Conservation (phyloP, 2,329 filamentous ascomycete species). For the Diaporthe australafricana region DNA sequence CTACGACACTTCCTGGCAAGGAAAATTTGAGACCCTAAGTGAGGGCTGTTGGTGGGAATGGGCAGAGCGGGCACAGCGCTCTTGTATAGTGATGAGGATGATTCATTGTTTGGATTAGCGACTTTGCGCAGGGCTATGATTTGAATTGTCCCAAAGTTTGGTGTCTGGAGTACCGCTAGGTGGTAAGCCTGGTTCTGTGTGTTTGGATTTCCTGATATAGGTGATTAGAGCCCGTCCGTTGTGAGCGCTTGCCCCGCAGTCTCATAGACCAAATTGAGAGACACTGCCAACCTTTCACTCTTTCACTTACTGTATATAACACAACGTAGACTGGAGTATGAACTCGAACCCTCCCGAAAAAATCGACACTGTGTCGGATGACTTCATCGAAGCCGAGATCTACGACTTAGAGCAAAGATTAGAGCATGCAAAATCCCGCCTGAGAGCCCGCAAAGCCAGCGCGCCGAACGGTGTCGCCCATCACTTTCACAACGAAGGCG, state of each 20-base stretch:
- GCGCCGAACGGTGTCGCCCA: conserved; percentile 39
- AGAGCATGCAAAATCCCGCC: conserved; percentile 57
- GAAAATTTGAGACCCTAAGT: conserved; percentile 60
- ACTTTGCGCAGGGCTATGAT: conserved; percentile 30
- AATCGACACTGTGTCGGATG: conserved; percentile 13
- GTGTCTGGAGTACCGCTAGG: conserved; percentile 37
- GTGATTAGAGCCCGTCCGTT: conserved; percentile 28
- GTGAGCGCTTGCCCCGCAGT: conserved; percentile 36
- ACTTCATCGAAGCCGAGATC: conserved; percentile 64
- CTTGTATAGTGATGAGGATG: conserved; percentile 29
- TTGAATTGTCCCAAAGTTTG: conserved; percentile 33
- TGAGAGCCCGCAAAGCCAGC: conserved; percentile 51
- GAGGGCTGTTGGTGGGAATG: conserved; percentile 31
- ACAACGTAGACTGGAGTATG: conserved; percentile 22
- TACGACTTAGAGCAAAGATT: conserved; percentile 61
- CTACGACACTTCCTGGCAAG: conserved; percentile 54
- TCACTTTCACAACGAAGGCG: conserved; percentile 38
- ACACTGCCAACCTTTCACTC: conserved; percentile 3
- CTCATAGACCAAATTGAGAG: conserved; percentile 31
- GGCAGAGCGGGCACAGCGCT: conserved; percentile 15
- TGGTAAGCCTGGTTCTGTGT: neutral
- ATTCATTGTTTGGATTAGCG: conserved; percentile 34
- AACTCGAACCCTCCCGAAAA: neutral
- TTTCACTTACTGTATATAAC: conserved; percentile 1
- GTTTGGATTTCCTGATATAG: conserved; percentile 29